phyloP scores from a whole-genome alignment of 2,329 filamentous ascomycete species.

The Cladosporium sp. region DNA sequence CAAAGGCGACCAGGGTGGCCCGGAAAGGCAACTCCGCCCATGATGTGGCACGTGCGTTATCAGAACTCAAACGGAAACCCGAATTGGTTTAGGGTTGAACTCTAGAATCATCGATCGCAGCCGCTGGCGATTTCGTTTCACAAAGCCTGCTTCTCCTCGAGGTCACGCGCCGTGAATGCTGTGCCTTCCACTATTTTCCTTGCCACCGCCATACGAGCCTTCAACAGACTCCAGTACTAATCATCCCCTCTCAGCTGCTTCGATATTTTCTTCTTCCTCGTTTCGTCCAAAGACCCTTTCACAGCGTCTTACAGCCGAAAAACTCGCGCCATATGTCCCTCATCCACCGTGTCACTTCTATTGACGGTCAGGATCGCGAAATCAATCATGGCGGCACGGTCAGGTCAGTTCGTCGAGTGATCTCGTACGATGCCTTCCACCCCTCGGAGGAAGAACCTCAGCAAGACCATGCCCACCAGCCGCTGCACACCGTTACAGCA shows the following conservation, averaged over 20 bases:
- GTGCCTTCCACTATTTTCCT: background rate
- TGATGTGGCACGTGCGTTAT: conserved; percentile 8
- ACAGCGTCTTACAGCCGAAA: background rate
- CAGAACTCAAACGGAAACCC: background rate
- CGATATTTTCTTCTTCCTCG: background rate
- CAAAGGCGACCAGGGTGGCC: background rate
- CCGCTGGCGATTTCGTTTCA: background rate
- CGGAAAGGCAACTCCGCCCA: conserved; percentile 8
- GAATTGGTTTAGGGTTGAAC: background rate
- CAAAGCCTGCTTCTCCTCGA: conserved; percentile 5
- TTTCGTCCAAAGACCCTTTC: background rate
- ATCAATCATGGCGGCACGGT: conserved; percentile 19
- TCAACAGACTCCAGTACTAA: conserved; percentile 1
- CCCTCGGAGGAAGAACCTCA: conserved; percentile 8
- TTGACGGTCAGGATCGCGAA: conserved; percentile 48
- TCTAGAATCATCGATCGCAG: conserved; percentile 5
- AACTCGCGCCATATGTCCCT: conserved; percentile 42
- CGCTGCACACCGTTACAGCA: conserved; percentile 43
- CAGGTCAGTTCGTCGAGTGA: conserved; percentile 36
- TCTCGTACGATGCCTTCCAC: conserved; percentile 44
- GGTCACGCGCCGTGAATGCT: conserved; percentile 9
- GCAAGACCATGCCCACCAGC: conserved; percentile 9
- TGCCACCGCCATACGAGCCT: conserved; percentile 7
- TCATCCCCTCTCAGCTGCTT: background rate
- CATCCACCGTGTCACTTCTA: conserved; percentile 48